phyloP scores from a whole-genome alignment of 1,284 basidiomycete species.

The Melampsora americana region DNA sequence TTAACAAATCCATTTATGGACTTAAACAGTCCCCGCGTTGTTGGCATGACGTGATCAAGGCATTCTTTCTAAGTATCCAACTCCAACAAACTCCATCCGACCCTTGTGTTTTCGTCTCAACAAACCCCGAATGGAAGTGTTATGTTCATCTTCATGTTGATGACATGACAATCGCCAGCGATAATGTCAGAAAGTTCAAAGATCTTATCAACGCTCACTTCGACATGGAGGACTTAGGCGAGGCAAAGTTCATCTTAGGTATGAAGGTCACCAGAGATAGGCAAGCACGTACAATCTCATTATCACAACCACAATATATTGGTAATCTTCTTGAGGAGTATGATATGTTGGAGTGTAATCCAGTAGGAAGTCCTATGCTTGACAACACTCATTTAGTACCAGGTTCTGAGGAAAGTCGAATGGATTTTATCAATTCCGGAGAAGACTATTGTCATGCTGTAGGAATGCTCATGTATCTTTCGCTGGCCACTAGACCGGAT shows the following conservation, averaged over 20 bases:
- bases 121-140: too few relatives aligned
- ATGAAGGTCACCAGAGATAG: neutral
- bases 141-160: too few relatives aligned
- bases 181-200: neutral
- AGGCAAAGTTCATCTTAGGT: neutral
- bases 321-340: neutral
- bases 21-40: slow-evolving; percentile 16
- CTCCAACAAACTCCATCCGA: neutral
- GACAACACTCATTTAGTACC: too few relatives aligned
- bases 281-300: neutral
- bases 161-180: neutral
- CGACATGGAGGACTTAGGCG: neutral
- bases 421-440: neutral
- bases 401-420: neutral
- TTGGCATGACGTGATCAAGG: slow-evolving; percentile 5
- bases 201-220: neutral
- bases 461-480: neutral
- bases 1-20: slow-evolving; percentile 24
- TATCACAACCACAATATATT: too few relatives aligned
- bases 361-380: neutral
- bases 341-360: neutral
- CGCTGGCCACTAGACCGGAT: neutral
- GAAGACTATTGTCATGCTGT: neutral
- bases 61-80: too few relatives aligned
- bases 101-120: too few relatives aligned